Base-by-base conservation (phyloP, 2,329 filamentous ascomycete species). In the Verticillium longisporum region DNA sequence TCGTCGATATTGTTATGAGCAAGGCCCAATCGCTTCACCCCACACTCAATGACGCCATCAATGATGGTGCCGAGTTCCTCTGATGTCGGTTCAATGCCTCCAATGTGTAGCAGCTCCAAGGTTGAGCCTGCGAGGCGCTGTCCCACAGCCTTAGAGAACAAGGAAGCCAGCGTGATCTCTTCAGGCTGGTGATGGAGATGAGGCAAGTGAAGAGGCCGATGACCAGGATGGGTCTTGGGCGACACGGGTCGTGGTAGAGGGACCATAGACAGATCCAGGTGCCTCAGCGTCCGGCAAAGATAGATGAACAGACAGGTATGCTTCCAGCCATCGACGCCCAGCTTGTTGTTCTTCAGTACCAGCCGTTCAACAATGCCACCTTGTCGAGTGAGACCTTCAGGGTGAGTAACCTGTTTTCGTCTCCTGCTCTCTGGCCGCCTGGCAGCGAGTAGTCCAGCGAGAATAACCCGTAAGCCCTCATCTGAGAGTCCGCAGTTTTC, bases 251-350 rank as follows among this genome's bases (percentile, higher is more conserved):
- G 63, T 15, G 91, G 92, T 65, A 98, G 94, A 2, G 86, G 84
- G 62, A 97, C 88, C 69, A 91, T 89, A 1, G 93, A 96, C 33
- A 98, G 73, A 72, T 99, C 95, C 31, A 98, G 83, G 6, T 85
- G 89, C 72, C 92, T 93, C 61, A 99, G 80, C 1, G 92, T 92
- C 64, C 87, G 88, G 68, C 91, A 97, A 79, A 97, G 88, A 74
- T 97, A 91, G 59, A 97, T 81, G 71, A 98, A 99, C 6, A 97
- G 79, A 50, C 89, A 89, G 61, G 98, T 87, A 71, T 98, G 87
- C 68, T 89, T 92, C 95, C 95, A 99, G 15, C 94, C 95, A 65
- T 96, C 89, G 0, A 82, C 80, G 0, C 91, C 90, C 62, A 98
- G 88, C 69, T 92, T 94, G 71, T 98, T 98, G 75, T 96, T 92